These are phyloP conservation scores for Naganishia antarctica DNA, from an alignment of 768 basidiomycete genomes.

Conservation along the genomic window DNA sequence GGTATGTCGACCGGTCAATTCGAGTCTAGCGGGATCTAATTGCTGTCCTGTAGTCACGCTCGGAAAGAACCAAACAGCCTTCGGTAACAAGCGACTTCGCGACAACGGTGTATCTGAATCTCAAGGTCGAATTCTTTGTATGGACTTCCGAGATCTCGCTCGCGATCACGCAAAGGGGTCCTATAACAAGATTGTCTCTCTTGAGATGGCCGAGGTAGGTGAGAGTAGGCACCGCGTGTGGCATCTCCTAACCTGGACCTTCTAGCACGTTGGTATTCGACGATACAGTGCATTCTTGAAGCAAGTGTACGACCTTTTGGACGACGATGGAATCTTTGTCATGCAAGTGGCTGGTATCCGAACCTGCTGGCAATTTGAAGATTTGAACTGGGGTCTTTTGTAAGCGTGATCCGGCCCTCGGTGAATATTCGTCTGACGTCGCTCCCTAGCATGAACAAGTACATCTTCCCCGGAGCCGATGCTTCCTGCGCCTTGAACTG, in stretches of 20 bases:
- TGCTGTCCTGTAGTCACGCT: constrained; percentile 63
- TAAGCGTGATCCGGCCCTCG: constrained; percentile 29
- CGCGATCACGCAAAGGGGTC: constrained; percentile 60
- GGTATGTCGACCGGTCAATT: constrained; percentile 31
- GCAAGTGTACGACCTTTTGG: constrained; percentile 87
- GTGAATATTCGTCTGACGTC: constrained; percentile 4
- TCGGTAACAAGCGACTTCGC: constrained; percentile 81
- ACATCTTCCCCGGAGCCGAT: constrained; percentile 97
- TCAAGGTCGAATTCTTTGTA: constrained; percentile 84
- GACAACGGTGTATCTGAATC: constrained; percentile 68
- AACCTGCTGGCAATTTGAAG: constrained; percentile 96
- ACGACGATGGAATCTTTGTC: constrained; percentile 89
- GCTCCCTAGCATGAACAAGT: constrained; percentile 53
- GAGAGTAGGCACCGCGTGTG: neutral
- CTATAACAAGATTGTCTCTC: constrained; percentile 90
- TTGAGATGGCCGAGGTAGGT: constrained; percentile 94
- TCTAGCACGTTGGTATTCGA: constrained; percentile 89
- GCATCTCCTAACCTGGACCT: neutral
- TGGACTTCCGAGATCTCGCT: constrained; percentile 87
- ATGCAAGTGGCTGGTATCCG: constrained; percentile 96
- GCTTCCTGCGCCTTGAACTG: constrained; percentile 92
- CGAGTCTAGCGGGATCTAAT: neutral
- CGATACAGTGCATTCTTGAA: constrained; percentile 81
- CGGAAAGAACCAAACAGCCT: constrained; percentile 80
- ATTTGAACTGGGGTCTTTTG: constrained; percentile 73